Evolutionary conservation across 148 eudicot species (phyloP).

Genomic region (Rhododendron simsii): DNA sequence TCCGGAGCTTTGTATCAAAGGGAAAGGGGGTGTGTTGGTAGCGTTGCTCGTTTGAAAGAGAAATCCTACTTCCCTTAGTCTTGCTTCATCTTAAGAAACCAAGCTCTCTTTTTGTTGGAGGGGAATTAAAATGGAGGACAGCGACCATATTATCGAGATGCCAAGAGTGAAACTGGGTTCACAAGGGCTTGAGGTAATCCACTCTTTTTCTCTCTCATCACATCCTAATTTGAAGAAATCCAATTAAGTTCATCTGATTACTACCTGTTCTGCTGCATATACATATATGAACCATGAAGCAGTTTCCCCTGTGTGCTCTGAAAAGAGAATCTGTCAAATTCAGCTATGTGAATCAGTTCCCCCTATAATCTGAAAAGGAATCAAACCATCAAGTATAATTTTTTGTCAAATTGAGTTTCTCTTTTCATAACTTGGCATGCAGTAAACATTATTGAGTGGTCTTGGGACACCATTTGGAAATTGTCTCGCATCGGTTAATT

Average conservation of each 20-base stretch:
- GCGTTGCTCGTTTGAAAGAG: background rate
- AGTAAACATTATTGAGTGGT: no score
- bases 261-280: background rate
- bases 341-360: background rate
- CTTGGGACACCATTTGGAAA: no score
- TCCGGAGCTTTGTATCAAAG: no score
- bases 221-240: background rate
- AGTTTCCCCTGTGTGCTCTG: background rate
- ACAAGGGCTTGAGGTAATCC: slow-evolving; percentile 7
- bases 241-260: background rate
- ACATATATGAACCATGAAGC: background rate
- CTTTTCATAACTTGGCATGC: no score
- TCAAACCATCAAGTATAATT: background rate
- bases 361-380: background rate
- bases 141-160: background rate
- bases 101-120: background rate
- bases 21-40: no score
- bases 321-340: background rate
- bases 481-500: no score
- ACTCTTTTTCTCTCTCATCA: background rate
- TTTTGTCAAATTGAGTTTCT: background rate
- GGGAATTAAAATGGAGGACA: slow-evolving; percentile 1
- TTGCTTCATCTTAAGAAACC: background rate
- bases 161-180: slow-evolving; percentile 8
- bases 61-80: background rate